Base-by-base conservation (phyloP, 306 rosid genomes). In the Castanea sativa region DNA sequence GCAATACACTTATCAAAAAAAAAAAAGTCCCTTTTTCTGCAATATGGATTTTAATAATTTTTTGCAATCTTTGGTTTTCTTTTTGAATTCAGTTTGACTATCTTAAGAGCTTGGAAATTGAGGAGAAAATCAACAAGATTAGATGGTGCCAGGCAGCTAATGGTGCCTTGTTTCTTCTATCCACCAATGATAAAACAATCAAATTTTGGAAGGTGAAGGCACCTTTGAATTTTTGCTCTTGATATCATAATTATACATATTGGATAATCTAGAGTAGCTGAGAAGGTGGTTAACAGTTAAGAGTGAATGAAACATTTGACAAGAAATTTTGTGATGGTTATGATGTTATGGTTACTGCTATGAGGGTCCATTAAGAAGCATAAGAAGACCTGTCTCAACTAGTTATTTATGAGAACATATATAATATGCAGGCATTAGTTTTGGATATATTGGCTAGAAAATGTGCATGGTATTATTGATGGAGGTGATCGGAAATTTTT, bases 61-160 rank as follows among this genome's bases (percentile, higher is more conserved):
- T 76, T 56, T 23, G 18, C 60, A 12, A 12, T 74, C 73, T 80
- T 45, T 82, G 25, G 59, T 84, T 76, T 55, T 73, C 21, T 35
- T 71, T 69, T 73, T 51, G 23, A 71, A 23, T 53, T 73, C 91
- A 91, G 95, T 91, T 88, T 74, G 95, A 91, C 85, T 88, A 89
- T 85, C 88, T 91, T 45, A 91, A 87, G 89, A 91, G 95, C 78
- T 87, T 91, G 88, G 95, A 91, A 81, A 89, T 91, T 33, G 95
- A 91, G 86, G 95, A 91, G 85, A 91, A 91, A 83, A 91, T 91
- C 69, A 88, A 87, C 84, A 91, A 91, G 83, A 88, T 91, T 53
- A 77, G 91, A 79, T 91, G 95, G 95, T 89, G 91, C 84, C 92
- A 91, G 60, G 74, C 90, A 52, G 91, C 95, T 69, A 91, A 89